Conservation (phyloP, 345 rosid genomes). For the Citrus unshiu region DNA sequence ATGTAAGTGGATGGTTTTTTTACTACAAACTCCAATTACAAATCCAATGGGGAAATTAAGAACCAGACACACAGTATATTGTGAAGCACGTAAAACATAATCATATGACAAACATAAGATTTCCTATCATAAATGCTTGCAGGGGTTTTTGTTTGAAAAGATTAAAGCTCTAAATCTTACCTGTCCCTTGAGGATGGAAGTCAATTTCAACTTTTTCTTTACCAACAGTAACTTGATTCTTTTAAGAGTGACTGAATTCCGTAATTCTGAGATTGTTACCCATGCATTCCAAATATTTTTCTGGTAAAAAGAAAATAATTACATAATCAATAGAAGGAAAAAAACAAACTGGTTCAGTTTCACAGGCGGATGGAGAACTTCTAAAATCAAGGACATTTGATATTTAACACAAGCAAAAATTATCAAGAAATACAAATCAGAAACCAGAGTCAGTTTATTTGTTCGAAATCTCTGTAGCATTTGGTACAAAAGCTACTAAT, state of each 20-base stretch:
- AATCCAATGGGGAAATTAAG: background rate
- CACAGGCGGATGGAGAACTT: background rate
- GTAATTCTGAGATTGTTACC: slow-evolving; percentile 71
- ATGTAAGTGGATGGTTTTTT: background rate
- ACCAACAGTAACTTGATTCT: slow-evolving; percentile 67
- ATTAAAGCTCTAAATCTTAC: slow-evolving; percentile 43
- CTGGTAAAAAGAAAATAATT: slow-evolving; percentile 39
- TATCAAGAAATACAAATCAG: background rate
- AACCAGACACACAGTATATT: background rate
- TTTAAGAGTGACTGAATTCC: slow-evolving; percentile 75
- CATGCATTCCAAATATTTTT: slow-evolving; percentile 80
- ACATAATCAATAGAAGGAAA: background rate
- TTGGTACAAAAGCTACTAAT: background rate
- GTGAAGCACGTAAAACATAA: background rate
- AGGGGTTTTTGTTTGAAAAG: slow-evolving; percentile 2
- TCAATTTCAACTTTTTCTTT: slow-evolving; percentile 75
- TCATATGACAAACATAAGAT: background rate
- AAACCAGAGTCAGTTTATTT: background rate
- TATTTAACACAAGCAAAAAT: slow-evolving; percentile 1
- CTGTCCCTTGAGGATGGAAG: slow-evolving; percentile 80
- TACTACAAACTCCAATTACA: background rate
- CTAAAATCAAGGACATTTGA: background rate
- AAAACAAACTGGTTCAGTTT: background rate
- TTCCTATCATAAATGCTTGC: background rate
- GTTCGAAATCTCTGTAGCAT: background rate